Evolutionary conservation across 345 rosid genomes (phyloP).

Genomic region (Aquilaria malaccensis): DNA sequence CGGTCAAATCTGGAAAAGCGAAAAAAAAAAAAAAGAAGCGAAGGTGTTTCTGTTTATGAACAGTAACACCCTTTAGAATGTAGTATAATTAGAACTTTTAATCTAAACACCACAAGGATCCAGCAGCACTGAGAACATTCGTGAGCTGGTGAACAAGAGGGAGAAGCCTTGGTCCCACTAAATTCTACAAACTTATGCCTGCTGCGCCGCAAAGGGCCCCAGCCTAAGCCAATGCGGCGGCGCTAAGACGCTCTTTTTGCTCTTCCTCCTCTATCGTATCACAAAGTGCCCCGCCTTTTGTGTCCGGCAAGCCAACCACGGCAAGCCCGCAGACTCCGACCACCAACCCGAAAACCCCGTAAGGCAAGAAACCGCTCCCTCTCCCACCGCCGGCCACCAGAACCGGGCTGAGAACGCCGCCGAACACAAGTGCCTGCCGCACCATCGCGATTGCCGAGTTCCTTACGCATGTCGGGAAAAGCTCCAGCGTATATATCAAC

Average conservation of each 20-base stretch:
- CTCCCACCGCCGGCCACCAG: conserved; percentile 24
- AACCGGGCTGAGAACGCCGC: conserved; percentile 23
- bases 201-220: too few relatives aligned
- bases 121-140: too few relatives aligned
- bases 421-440: conserved; percentile 28
- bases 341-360: conserved; percentile 31
- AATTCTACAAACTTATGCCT: too few relatives aligned
- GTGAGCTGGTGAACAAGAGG: too few relatives aligned
- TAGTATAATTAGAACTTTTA: too few relatives aligned
- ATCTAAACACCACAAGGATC: too few relatives aligned
- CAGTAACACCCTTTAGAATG: too few relatives aligned
- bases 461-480: conserved; percentile 33
- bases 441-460: conserved; percentile 35
- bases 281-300: conserved; percentile 18
- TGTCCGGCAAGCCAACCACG: conserved; percentile 34
- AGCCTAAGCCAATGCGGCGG: background rate
- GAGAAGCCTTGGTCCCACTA: too few relatives aligned
- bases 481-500: conserved; percentile 25
- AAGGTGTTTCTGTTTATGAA: too few relatives aligned
- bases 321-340: conserved; percentile 25
- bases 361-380: conserved; percentile 10
- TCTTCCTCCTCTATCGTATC: conserved; percentile 40
- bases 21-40: too few relatives aligned
- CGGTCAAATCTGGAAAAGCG: too few relatives aligned
- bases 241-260: conserved; percentile 4